phyloP scores from a whole-genome alignment of 768 basidiomycete genomes.

The Agaricus subrufescens region DNA sequence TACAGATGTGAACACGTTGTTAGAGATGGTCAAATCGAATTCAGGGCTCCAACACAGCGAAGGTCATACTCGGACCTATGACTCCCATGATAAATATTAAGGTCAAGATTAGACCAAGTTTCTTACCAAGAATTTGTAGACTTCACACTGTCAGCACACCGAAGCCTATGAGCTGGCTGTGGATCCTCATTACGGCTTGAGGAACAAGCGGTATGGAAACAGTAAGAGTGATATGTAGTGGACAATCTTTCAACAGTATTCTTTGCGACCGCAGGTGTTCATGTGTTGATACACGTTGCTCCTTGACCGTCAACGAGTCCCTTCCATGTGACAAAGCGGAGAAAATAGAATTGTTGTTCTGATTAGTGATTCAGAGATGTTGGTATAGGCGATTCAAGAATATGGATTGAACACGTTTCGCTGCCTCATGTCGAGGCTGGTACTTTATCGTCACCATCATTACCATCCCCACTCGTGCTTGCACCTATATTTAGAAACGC shows the following conservation, averaged over 20 bases:
- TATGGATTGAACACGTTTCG: not conserved
- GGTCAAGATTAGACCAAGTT: not conserved
- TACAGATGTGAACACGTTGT: too few species aligned
- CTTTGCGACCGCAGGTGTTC: too few species aligned
- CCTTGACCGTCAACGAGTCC: too few species aligned
- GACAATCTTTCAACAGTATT: too few species aligned
- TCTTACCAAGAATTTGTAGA: slow-evolving; percentile 12
- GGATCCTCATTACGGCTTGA: slow-evolving; percentile 36
- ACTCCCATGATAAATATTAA: not conserved
- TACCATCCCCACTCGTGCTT: slow-evolving; percentile 14
- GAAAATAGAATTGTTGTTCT: too few species aligned
- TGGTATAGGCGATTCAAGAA: not conserved
- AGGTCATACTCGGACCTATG: slow-evolving; percentile 30
- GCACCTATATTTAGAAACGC: slow-evolving; percentile 43
- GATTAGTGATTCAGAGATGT: not conserved
- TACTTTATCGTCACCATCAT: slow-evolving; percentile 1
- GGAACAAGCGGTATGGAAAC: slow-evolving; percentile 31
- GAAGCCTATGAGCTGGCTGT: not conserved
- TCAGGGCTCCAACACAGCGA: slow-evolving; percentile 50
- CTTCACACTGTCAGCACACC: slow-evolving; percentile 52
- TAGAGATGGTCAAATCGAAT: slow-evolving; percentile 14
- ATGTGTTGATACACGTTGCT: too few species aligned
- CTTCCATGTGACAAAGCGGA: too few species aligned
- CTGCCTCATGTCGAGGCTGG: not conserved
- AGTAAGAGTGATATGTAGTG: too few species aligned